Base-by-base conservation (phyloP, 1,284 basidiomycete genomes). In the Boletus mariae region DNA sequence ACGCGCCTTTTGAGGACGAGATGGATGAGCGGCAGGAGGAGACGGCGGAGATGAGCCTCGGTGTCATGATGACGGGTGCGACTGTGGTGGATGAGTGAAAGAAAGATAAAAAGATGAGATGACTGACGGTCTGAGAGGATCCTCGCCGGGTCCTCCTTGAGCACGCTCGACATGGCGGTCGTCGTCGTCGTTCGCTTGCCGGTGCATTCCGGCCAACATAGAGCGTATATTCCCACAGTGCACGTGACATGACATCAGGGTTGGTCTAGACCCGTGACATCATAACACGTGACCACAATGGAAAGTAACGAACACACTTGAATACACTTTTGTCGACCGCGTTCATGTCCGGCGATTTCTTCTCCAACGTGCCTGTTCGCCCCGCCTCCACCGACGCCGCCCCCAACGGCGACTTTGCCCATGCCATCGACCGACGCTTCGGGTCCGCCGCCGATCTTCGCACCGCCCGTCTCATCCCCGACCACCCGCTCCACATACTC, bases 1-100 rank as follows among this genome's bases (percentile, higher is more conserved):
- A 66, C 45, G 69, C 68, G 4, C 70, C 57, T 51, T 64, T 68
- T 28, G 72, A 63, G 34, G 80, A 63, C 12, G 77, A 70, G 53
- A 38, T 20, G 37, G 37, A 10, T 6, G 78, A 78, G 26, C 79
- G 71, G 51, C 78, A 73, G 26, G 78, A 77, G 10, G 84, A 81
- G 4, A 82, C 78, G 23, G 82, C 78, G 50, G 79, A 82, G 52
- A 92, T 80, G 79, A 92, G 87, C 57, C 83, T 78, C 23, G 91
- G 89, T 4, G 92, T 92, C 92, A 95, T 93, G 62, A 95, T 87
- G 55, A 86, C 84, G 11, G 92, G 92, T 5, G 92, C 91, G 65
- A 95, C 92, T 95, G 67, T 11, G 59, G n/a, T 12, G 23, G 9
- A 17, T 28, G 13, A 40, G 45, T 20, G 17, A 11, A 23, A 3